phyloP scores from a whole-genome alignment of 2,329 filamentous ascomycete species.

The Canariomyces notabilis region DNA sequence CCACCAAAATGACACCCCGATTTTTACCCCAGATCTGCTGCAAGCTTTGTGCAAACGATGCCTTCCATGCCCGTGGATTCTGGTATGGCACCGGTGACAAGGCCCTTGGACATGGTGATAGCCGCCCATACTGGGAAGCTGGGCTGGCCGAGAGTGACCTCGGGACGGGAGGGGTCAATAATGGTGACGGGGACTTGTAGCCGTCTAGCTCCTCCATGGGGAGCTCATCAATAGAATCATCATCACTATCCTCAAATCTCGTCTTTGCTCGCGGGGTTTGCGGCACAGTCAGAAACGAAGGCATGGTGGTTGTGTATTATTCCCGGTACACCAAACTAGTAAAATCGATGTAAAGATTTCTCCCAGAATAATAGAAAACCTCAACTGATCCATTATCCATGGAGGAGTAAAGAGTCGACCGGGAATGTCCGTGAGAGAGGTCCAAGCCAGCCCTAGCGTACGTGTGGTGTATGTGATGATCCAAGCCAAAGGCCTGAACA shows the following conservation, averaged over 20 bases:
- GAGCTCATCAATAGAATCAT: conserved; percentile 26
- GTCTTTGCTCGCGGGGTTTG: conserved; percentile 23
- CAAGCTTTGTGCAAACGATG: conserved; percentile 23
- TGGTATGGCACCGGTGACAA: conserved; percentile 16
- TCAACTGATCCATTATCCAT: neutral
- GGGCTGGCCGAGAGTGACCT: conserved; percentile 40
- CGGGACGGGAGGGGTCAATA: conserved; percentile 31
- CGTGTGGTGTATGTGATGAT: no score
- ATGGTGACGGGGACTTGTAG: conserved; percentile 23
- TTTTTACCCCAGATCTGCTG: conserved; percentile 56
- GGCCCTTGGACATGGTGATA: conserved; percentile 22
- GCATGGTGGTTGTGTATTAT: conserved; percentile 14
- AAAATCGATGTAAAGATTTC: neutral
- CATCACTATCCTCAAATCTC: conserved; percentile 23
- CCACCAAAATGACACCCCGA: conserved; percentile 67
- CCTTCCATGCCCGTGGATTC: conserved; percentile 19
- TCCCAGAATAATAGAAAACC: neutral
- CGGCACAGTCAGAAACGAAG: conserved; percentile 23
- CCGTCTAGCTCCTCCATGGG: conserved; percentile 23
- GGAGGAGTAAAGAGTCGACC: neutral
- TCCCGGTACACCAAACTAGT: neutral
- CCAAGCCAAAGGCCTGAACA: neutral
- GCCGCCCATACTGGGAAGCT: conserved; percentile 32
- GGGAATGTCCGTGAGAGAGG: neutral
- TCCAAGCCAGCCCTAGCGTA: neutral